Evolutionary conservation across 176 grass and related monocot genomes (phyloP), one percentile per base, ranked within the genome.

Genomic region (Avena insularis): DNA sequence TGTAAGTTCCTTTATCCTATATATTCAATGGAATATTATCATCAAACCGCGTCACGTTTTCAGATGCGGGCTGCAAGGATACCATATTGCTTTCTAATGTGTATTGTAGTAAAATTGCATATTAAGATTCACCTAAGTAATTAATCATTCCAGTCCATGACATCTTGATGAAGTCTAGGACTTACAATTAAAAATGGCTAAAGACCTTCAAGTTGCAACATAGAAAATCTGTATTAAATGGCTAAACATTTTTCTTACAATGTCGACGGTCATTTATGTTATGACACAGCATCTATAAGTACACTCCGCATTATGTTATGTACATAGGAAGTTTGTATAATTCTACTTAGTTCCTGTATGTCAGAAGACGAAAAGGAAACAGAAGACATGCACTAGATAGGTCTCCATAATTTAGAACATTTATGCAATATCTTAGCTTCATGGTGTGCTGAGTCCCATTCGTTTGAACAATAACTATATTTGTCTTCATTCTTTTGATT

Each of bases 1-100:
- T 90, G 93, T 98, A 92, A 84, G 92, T 76, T 88, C 87, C 75
- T 89, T 56, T 20, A 23, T 87, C 85, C 20, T 46, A 71, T 46
- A 63, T 20, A 5, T 86, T 79, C 63, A 33, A 10, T 38, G 27
- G 15, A 76, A 31, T 78, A 9, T 70, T 60, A 49, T 63, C 49
- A 35, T 71, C 33, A 57, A 15, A 58, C 38, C 9, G 20, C 10
- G 15, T 58, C 27, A 33, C 38, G 20, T 81, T 78, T 77, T 71
- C 17, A 59, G 1, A 53, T 70, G 49, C 0, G 4, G 0, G 50
- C 45, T 51, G 31, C 21, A 85, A 55, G 10, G 12, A 68, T 50
- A 6, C 48, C 50, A 47, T 45, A 69, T 31, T 69, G n/a, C 49
- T 69, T 7, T 68, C 19, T 66, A 36, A 12, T 36, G 33, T 85